These are phyloP conservation scores for Gynostemma pentaphyllum DNA, from an alignment of 306 rosid genomes.

Conservation along the genomic window DNA sequence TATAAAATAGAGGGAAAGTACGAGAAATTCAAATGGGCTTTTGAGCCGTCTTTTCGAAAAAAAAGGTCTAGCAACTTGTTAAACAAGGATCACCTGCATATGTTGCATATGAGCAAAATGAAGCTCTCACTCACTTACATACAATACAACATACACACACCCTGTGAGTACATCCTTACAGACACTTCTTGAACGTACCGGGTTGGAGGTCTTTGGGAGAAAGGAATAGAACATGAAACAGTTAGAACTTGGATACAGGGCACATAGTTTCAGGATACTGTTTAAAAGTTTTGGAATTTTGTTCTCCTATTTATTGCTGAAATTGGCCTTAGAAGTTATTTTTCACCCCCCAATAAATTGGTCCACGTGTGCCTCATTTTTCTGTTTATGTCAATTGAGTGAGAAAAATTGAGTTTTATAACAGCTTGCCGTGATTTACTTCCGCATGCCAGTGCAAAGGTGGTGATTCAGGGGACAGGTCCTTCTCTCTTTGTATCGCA, in stretches of 20 bases:
- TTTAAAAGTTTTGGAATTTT: background rate
- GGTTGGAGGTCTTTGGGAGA: background rate
- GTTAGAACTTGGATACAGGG: background rate
- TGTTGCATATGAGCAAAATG: background rate
- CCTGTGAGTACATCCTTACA: background rate
- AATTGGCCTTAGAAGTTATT: background rate
- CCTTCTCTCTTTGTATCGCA: conserved; percentile 47
- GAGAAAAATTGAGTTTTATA: background rate
- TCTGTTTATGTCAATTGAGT: background rate
- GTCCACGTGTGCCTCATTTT: background rate
- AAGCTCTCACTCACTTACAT: background rate
- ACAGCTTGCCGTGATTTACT: conserved; percentile 2
- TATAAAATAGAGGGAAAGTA: too few species aligned
- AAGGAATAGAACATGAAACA: background rate
- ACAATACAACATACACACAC: background rate
- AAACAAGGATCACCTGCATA: background rate
- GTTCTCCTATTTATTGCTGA: background rate
- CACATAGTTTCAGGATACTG: background rate
- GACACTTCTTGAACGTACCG: background rate
- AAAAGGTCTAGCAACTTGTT: background rate
- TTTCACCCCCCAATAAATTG: background rate
- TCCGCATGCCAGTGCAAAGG: conserved; percentile 53
- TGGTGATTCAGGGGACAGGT: conserved; percentile 48
- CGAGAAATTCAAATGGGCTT: too few species aligned
- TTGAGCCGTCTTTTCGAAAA: too few species aligned